These are phyloP conservation scores for Kazachstania taianensis DNA, from an alignment of 805 yeast genomes.

Conservation along the genomic window DNA sequence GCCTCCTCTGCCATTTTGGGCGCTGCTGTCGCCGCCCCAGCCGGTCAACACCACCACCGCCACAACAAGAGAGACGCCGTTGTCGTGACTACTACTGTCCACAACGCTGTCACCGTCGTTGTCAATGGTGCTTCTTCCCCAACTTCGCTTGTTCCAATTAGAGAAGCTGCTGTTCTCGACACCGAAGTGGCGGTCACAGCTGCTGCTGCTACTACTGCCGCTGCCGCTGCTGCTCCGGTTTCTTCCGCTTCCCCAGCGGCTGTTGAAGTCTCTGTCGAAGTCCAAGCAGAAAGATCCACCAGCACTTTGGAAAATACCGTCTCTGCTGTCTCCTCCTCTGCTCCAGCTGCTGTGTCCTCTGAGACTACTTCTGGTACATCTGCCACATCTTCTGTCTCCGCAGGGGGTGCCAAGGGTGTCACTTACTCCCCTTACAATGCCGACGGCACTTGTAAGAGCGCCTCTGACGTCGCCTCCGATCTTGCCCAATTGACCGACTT, in stretches of 20 bases:
- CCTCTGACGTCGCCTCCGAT: constrained; percentile 49
- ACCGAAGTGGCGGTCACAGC: constrained; percentile 17
- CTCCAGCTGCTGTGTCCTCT: constrained; percentile 28
- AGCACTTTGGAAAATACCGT: constrained; percentile 6
- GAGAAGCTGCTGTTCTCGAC: neutral
- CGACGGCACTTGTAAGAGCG: constrained; percentile 59
- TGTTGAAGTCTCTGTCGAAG: constrained; percentile 10
- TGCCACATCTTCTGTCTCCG: constrained; percentile 25
- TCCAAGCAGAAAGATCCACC: constrained; percentile 16
- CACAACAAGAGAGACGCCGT: constrained; percentile 39
- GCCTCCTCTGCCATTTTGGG: constrained; percentile 39
- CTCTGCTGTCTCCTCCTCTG: constrained; percentile 13
- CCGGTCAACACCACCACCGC: constrained; percentile 42
- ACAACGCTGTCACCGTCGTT: constrained; percentile 33
- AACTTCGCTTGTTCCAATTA: constrained; percentile 3
- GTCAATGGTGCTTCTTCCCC: constrained; percentile 23
- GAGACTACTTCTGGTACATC: constrained; percentile 27
- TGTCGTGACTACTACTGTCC: constrained; percentile 39
- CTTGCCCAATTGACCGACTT: constrained; percentile 42
- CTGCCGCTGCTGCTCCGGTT: constrained; percentile 14
- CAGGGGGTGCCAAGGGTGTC: constrained; percentile 55
- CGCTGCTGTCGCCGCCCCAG: constrained; percentile 48
- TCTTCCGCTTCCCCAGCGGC: constrained; percentile 18
- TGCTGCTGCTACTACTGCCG: constrained; percentile 20
- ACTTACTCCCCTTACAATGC: constrained; percentile 72